Percentiles rank a stretch among this genome's conserved stretches.
Conservation (phyloP, 441 rosid species). For the Populus hybrid region DNA sequence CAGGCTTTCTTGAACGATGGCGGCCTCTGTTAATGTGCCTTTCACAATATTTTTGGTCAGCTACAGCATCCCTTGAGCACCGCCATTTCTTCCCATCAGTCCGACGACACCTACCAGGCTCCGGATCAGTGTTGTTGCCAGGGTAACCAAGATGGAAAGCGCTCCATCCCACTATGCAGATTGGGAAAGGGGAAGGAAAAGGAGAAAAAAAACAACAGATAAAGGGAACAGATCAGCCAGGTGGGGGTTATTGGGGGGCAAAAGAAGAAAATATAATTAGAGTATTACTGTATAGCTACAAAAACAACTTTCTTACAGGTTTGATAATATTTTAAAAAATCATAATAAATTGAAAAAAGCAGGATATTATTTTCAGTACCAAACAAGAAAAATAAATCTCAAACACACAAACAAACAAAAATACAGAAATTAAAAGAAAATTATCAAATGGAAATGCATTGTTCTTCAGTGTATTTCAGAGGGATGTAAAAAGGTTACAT, state of each 20-base stretch:
- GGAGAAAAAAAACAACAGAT: not conserved
- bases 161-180: slow-evolving; percentile 54
- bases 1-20: slow-evolving; percentile 95
- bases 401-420: not conserved
- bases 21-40: slow-evolving; percentile 85
- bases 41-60: slow-evolving; percentile 78
- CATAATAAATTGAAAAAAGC: not conserved
- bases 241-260: no score
- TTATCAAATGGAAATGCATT: not conserved
- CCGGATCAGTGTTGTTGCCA: slow-evolving; percentile 47
- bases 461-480: not conserved
- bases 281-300: slow-evolving; percentile 10
- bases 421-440: not conserved
- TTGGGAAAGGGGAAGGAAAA: not conserved
- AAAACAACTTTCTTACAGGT: slow-evolving; percentile 15
- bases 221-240: not conserved
- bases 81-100: slow-evolving; percentile 96
- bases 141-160: slow-evolving; percentile 56
- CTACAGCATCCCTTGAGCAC: slow-evolving; percentile 77
- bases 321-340: no score
- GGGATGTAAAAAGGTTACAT: slow-evolving; percentile 35
- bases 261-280: not conserved
- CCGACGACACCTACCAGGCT: slow-evolving; percentile 79
- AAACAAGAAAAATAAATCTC: no score
- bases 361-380: no score